Conservation (phyloP, 257 asterid genomes). For the Solanum acaule region DNA sequence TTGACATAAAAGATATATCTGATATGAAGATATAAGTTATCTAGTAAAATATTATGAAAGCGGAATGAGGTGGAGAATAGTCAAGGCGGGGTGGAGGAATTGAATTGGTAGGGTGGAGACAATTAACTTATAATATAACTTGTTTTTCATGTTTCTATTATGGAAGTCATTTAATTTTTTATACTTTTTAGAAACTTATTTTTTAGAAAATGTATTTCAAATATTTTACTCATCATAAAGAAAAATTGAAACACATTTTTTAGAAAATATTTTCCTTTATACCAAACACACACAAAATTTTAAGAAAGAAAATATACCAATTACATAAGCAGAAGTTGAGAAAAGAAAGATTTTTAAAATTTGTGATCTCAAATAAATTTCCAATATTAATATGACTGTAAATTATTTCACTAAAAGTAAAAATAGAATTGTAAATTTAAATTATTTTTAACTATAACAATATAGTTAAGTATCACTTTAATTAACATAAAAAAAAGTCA, state of each 20-base stretch:
- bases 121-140: too few relatives aligned
- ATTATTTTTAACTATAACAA: too few relatives aligned
- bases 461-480: not conserved
- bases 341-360: too few relatives aligned
- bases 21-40: not conserved
- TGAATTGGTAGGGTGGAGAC: not conserved
- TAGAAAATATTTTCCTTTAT: not conserved
- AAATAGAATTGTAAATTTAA: too few relatives aligned
- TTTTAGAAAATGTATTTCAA: not conserved
- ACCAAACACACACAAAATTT: not conserved
- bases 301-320: not conserved
- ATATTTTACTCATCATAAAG: not conserved
- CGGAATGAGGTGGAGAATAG: not conserved
- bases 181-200: too few relatives aligned
- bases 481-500: not conserved
- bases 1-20: not conserved
- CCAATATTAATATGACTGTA: too few relatives aligned
- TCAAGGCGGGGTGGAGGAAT: not conserved
- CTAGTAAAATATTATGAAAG: too few relatives aligned
- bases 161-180: not conserved
- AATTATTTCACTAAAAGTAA: not conserved
- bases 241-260: not conserved
- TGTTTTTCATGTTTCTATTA: not conserved
- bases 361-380: too few relatives aligned
- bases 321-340: not conserved